Conservation (phyloP, 2,329 filamentous ascomycete genomes). For the Pseudogymnoascus sp. region DNA sequence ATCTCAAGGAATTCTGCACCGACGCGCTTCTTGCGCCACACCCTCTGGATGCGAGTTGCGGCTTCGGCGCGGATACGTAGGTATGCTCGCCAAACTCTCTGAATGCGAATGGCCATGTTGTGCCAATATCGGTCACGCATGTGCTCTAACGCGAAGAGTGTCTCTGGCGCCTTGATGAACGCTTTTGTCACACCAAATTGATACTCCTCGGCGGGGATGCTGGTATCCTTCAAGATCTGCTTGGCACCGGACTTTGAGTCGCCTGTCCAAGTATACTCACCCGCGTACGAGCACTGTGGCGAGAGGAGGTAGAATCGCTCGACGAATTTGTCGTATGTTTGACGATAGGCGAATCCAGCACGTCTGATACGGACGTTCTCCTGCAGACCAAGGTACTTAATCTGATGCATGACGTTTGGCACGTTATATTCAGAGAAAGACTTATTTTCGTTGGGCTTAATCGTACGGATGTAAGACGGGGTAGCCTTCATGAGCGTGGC, state of each 20-base stretch:
- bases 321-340: constrained; percentile 96
- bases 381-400: constrained; percentile 98
- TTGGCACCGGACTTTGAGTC: constrained; percentile 79
- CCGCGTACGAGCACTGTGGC: constrained; percentile 88
- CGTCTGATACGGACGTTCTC: constrained; percentile 97
- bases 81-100: constrained; percentile 95
- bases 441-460: constrained; percentile 99
- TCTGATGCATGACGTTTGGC: constrained; percentile 90
- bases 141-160: constrained; percentile 88
- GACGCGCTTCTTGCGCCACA: constrained; percentile 89
- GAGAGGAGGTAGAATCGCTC: constrained; percentile 95
- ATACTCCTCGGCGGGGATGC: constrained; percentile 90
- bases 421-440: constrained; percentile 87
- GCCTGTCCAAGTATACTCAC: constrained; percentile 93
- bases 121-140: constrained; percentile 99
- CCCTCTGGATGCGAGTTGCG: constrained; percentile 85
- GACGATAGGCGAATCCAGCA: constrained; percentile 93
- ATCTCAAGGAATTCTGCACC: constrained; percentile 84
- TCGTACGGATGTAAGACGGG: constrained; percentile 95
- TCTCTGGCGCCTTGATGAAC: constrained; percentile 97
- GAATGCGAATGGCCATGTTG: constrained; percentile 97
- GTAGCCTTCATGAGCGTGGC: constrained; percentile 95
- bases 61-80: constrained; percentile 87
- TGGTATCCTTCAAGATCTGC: constrained; percentile 93
- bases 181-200: constrained; percentile 96